Evolutionary conservation across 2,329 filamentous ascomycete species (phyloP), one percentile per base, ranked within the genome.

Genomic region (Hypomyces perniciosus): DNA sequence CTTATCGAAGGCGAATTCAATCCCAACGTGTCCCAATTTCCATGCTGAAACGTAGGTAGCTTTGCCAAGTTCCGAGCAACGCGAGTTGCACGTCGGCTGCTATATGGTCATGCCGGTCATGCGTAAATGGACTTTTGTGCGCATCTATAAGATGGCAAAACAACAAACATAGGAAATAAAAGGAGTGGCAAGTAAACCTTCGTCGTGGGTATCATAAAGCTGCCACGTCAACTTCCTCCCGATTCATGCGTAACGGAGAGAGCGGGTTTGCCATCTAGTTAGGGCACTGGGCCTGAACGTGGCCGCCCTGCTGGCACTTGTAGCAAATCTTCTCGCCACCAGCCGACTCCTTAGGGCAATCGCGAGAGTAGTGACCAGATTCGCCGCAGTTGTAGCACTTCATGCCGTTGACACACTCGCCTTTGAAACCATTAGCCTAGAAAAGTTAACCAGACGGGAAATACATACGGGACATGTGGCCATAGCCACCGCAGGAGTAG

Each of bases 321-420:
- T 99, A 99, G 86, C 93, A 99, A 69, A 96, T 90, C 71, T 95
- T 92, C 81, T 97, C 92, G 66, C 85, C 82, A 60, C 83, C 81
- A 62, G 84, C 82, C 54, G 88, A 88, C 75, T 96, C 92, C 69
- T 92, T 91, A 63, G 91, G 87, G 81, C 93, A 99, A 73, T 99
- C 93, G 59, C 92, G 88, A 59, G 88, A 95, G 71, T 96, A 84
- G 74, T 97, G 92, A 56, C 93, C 92, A 62, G 92, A 87, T 78
- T 96, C 90, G 66, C 82, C 82, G 62, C 93, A 97, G 84, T 96
- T 96, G 85, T 97, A 99, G 86, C 93, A 99, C 81, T 97, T 97
- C 80, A 95, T 92, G 65, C 93, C 93, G 72, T 97, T 95, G 64
- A 92, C 95, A 76, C 93, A 99, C 75, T 97, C 93, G 62, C 81